These are phyloP conservation scores for Letharia lupina DNA, from an alignment of 495 filamentous ascomycete genomes.

Conservation along the genomic window DNA sequence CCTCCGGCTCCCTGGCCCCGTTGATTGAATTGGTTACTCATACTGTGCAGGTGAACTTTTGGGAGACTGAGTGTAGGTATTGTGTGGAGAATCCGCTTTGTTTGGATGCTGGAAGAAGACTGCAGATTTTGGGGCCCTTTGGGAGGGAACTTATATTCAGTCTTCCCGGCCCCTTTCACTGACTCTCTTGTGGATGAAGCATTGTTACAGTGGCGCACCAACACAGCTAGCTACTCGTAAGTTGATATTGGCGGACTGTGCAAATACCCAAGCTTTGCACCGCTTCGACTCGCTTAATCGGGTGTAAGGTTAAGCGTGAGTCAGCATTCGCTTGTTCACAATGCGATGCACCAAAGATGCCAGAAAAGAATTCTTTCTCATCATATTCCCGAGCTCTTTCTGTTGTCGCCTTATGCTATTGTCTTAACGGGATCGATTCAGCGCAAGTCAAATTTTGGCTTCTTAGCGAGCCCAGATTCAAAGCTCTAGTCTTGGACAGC, in stretches of 20 bases:
- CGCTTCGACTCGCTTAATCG: not conserved
- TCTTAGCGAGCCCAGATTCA: not conserved
- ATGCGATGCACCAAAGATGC: not conserved
- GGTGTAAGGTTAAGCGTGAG: not conserved
- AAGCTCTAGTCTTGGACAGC: not conserved
- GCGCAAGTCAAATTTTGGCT: not conserved
- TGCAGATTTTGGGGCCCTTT: not conserved
- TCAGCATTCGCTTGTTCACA: not conserved
- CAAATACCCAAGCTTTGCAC: not conserved
- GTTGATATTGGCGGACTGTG: not conserved
- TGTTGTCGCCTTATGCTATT: not conserved
- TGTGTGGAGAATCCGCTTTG: not conserved
- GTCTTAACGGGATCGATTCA: not conserved
- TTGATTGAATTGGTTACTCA: not conserved
- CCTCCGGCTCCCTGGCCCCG: not conserved
- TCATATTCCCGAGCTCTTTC: not conserved
- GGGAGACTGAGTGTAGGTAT: not conserved
- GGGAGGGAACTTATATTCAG: not conserved
- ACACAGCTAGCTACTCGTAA: not conserved
- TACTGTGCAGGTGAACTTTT: not conserved
- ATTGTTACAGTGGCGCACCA: not conserved
- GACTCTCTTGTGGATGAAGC: not conserved
- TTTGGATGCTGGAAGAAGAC: not conserved
- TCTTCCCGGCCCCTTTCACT: not conserved
- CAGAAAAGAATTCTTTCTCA: not conserved